phyloP scores from a whole-genome alignment of 1,284 basidiomycete genomes.

The Phlebopus sp. region DNA sequence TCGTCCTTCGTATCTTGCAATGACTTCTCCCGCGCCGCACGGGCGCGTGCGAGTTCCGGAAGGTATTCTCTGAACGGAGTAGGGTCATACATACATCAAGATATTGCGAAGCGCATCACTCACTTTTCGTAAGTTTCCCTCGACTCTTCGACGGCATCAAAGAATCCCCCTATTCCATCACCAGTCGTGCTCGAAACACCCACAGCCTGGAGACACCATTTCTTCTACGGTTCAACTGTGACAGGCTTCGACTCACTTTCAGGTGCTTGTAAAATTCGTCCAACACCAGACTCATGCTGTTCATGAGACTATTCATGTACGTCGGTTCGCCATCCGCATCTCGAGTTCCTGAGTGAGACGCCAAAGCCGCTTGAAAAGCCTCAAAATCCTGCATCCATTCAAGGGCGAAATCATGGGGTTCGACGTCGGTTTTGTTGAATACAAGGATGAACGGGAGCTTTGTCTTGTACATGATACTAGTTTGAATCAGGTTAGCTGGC shows the following conservation, averaged over 20 bases:
- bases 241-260: conserved; percentile 51
- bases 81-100: conserved; percentile 3
- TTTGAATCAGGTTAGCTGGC: neutral
- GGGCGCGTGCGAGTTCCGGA: conserved; percentile 81
- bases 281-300: conserved; percentile 96
- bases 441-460: conserved; percentile 96
- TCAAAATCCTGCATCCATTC: conserved; percentile 99
- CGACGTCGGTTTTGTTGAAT: conserved; percentile 98
- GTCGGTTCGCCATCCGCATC: conserved; percentile 90
- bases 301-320: conserved; percentile 99
- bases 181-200: conserved; percentile 97
- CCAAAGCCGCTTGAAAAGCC: conserved; percentile 73
- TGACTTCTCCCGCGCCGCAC: conserved; percentile 56
- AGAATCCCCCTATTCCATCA: conserved; percentile 87
- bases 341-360: conserved; percentile 58
- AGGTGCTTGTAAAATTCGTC: conserved; percentile 99
- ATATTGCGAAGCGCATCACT: conserved; percentile 22
- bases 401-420: conserved; percentile 85
- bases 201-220: conserved; percentile 62
- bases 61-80: conserved; percentile 73
- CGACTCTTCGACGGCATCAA: conserved; percentile 86
- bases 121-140: conserved; percentile 87
- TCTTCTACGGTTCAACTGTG: neutral
- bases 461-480: conserved; percentile 96
- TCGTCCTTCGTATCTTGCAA: conserved; percentile 72